phyloP scores from a whole-genome alignment of 345 rosid species.

The Linum lewisii region DNA sequence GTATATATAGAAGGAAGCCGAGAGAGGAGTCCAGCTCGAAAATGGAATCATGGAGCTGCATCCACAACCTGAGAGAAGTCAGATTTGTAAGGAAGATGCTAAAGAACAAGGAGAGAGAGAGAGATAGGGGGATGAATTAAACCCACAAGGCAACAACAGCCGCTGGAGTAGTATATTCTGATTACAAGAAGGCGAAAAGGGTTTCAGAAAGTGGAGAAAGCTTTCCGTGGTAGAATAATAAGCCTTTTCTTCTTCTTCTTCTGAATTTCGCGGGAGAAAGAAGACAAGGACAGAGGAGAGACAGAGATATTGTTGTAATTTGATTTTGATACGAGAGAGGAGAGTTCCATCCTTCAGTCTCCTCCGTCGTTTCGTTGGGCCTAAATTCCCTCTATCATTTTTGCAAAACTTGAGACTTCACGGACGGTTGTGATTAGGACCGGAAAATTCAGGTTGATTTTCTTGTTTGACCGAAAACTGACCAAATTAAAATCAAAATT shows the following conservation, averaged over 20 bases:
- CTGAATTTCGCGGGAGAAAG: not conserved
- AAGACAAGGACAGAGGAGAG: no score
- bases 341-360: no score
- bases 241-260: not conserved
- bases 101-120: not conserved
- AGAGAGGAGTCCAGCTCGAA: not conserved
- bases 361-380: no score
- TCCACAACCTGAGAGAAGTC: not conserved
- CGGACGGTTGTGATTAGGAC: no score
- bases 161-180: not conserved
- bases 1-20: not conserved
- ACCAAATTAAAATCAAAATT: no score
- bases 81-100: not conserved
- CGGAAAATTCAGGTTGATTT: no score
- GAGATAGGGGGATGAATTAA: not conserved
- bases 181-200: not conserved
- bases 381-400: no score
- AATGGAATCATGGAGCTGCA: slow-evolving; percentile 3
- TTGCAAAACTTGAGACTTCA: no score
- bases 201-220: not conserved
- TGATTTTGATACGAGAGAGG: no score
- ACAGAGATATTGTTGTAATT: no score
- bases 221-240: not conserved
- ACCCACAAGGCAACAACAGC: not conserved
- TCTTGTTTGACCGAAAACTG: no score